Evolutionary conservation across 2,329 filamentous ascomycete species (phyloP), one percentile per base, ranked within the genome.

Genomic region (Acrodontium crateriforme): DNA sequence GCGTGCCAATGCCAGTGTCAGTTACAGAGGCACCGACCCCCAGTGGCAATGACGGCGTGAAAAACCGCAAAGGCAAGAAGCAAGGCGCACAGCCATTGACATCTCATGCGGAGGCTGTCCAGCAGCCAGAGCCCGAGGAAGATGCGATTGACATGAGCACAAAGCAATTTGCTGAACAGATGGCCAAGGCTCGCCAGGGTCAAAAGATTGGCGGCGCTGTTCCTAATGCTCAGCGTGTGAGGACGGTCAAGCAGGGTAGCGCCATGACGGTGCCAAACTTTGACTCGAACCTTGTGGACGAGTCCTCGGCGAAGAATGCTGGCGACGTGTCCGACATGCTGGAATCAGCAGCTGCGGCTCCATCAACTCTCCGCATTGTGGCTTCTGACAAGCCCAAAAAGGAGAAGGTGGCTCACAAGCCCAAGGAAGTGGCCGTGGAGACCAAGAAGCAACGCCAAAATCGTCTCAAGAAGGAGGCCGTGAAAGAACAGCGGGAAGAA

Each of bases 371-470:
- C 36, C 80, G 80, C 36, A 64, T 95, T 38, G 89, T 78, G 30
- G 74, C 75, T 51, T 69, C 56, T 46, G 68, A 58, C 51, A 72
- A 66, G 58, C 58, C 60, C 12, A 53, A 56, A 39, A 55, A 58
- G 31, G 36, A 55, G 18, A 54, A 67, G 49, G 69, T 76, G 58
- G 62, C 69, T 37, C 74, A 75, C 56, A 59, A 65, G 28, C 60
- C 65, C 21, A 64, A 56, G 31, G 50, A 70, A 39, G 74, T 81
- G 53, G 67, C 69, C 26, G 69, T 68, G 11, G 80, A 93, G 64
- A 79, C 78, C 12, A 94, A 94, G 77, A 94, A 94, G 66, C 82
- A 92, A 62, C 76, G 84, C 35, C 85, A 94, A 63, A 89, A 93
- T 61, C 72, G 77, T 42, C 74, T 78, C 62, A 94, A 93, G 72